Base-by-base conservation (phyloP, 2,329 filamentous ascomycete genomes). In the Lasiodiplodia gonubiensis region DNA sequence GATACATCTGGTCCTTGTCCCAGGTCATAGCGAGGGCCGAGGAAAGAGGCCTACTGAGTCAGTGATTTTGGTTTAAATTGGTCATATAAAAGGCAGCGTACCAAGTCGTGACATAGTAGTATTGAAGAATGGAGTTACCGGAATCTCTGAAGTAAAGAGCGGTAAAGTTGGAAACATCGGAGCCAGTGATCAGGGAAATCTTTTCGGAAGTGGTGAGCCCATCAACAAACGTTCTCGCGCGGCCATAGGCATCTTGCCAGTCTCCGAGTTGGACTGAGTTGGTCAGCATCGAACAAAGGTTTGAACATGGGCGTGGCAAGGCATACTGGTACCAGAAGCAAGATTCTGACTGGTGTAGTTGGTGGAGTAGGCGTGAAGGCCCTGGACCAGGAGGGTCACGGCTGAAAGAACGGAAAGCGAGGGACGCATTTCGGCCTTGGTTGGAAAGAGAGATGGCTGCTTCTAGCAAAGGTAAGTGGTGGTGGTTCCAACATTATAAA, bases 61-160 rank as follows among this genome's bases (percentile, higher is more conserved):
- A 59, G 55, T 11, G 37, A 16, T 39, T 39, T 12, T 11, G 1
- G 12, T 16, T 14, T 12, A 11, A 39, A 39, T 12, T 14, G 37
- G 12, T 16, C 37, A 39, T 39, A 12, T 12, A 39, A 16, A 39
- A 4, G 37, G 37, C 12, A 39, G 12, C 55, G 8, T 27, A 59
- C 60, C 63, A 66, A 21, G 64, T 51, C 5, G 64, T 66, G 18
- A 52, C 65, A 30, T 63, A 67, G 55, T 46, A 67, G 49, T 61
- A 67, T 8, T 67, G 27, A 6, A 67, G 65, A 23, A 67, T 67
- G 35, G 54, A 60, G 35, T 61, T 55, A n/a, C 65, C 65, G 14
- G 65, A 67, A 14, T 67, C 65, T 54, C 55, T 67, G 55, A 53
- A 54, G 55, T 67, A 61, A 30, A 67, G 65, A 46, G 65, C 55